A percentile compares a stretch with the other conserved stretches of the same genome.
Evolutionary conservation across 768 basidiomycete species (phyloP).

Genomic region (Suillus decipiens): DNA sequence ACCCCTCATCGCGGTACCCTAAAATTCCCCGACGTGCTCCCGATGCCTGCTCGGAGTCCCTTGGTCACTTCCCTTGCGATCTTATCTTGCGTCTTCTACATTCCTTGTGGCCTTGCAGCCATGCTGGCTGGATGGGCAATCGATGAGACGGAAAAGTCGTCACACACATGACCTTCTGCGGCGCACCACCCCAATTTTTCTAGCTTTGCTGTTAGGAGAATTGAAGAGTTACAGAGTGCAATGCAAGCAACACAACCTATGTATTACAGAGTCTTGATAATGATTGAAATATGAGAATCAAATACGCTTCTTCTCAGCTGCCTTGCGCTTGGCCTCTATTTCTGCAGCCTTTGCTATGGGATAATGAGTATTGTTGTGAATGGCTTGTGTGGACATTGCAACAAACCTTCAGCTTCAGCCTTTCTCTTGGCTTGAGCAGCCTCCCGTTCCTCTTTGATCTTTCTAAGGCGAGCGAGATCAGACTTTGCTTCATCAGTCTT

Average conservation of each 20-base stretch:
- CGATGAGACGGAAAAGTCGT: background rate
- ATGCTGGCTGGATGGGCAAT: constrained; percentile 1
- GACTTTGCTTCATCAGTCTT: constrained; percentile 91
- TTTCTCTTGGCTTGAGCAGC: constrained; percentile 84
- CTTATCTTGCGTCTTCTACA: background rate
- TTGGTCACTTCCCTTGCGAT: background rate
- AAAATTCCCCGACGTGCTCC: background rate
- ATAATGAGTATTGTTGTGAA: constrained; percentile 7
- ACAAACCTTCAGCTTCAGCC: constrained; percentile 83
- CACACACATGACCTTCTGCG: background rate
- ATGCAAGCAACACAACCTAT: background rate
- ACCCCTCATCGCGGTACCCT: background rate
- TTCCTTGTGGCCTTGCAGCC: background rate
- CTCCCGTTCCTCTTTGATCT: constrained; percentile 87
- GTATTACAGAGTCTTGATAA: constrained; percentile 3
- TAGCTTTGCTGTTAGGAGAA: background rate
- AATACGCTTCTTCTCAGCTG: constrained; percentile 27
- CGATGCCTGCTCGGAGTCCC: background rate
- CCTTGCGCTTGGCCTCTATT: constrained; percentile 59
- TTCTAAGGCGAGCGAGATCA: constrained; percentile 83
- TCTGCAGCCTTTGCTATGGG: constrained; percentile 63
- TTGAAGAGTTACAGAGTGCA: background rate
- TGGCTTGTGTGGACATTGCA: background rate
- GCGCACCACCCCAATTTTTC: background rate
- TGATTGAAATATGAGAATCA: constrained; percentile 27